Evolutionary conservation across 2,329 filamentous ascomycete genomes (phyloP), one percentile per base, ranked within the genome.

Genomic region (Penicillium nordicum): DNA sequence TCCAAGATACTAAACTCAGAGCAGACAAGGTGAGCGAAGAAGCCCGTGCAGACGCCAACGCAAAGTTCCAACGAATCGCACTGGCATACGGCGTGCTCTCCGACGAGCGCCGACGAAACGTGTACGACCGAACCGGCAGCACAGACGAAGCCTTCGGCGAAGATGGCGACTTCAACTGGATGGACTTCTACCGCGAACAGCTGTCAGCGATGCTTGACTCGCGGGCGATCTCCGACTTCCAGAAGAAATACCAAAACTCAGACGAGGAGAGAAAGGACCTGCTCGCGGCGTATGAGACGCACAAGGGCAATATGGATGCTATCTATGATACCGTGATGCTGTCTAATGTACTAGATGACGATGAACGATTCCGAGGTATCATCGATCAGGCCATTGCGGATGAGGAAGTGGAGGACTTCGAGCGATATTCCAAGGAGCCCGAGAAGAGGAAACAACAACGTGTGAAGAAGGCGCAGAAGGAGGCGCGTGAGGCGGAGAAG

Each of bases 11-110:
- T 59, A 49, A 69, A 69, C 25, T 67, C 49, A 18, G 23, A 32
- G 46, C 27, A 88, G 92, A 96, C 82, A 96, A 96, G 78, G 90
- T 86, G 4, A 64, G 84, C 16, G 79, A 83, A 1, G 81, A 85
- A 23, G 78, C 87, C 50, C 91, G 90, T 69, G 82, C 86, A 27
- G 78, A 82, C 41, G 93, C 94, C 2, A 88, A 96, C 66, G 80
- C 82, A 58, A 88, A 84, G 52, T 99, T 99, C 73, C 94, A 99
- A 75, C 82, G 88, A 65, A 86, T 99, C 65, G 93, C 93, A 25
- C 93, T 97, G 68, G 93, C 94, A 50, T 96, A 97, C 70, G 93
- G 92, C 34, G 84, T 99, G 48, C 88, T 99, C 36, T 96, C 90
- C 32, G 90, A 97, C 65, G 81, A 88, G 23, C 80, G 82, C 21